Evolutionary conservation across 192 early-diverging fungal genomes (phyloP).

Genomic region (Coemansia aciculifera): DNA sequence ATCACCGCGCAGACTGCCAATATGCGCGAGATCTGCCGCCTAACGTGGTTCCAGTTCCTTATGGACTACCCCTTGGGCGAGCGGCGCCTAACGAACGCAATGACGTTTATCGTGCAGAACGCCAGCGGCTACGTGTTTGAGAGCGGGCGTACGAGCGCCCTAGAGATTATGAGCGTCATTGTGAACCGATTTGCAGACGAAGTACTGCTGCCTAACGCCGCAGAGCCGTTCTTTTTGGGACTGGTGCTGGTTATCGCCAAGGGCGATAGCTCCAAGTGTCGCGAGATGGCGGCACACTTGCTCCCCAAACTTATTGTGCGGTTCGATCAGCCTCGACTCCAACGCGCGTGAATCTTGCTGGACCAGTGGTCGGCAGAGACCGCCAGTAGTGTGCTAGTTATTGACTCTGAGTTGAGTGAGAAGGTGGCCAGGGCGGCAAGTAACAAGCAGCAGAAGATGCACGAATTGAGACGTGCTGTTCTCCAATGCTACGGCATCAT

Average conservation of each 20-base stretch:
- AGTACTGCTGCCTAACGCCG: constrained; percentile 66
- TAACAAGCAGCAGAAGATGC: constrained; percentile 35
- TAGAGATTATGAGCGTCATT: constrained; percentile 83
- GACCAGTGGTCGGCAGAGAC: constrained; percentile 73
- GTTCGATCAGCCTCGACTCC: constrained; percentile 60
- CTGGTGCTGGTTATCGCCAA: constrained; percentile 84
- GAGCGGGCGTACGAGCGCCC: constrained; percentile 84
- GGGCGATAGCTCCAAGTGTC: constrained; percentile 88
- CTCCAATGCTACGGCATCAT: constrained; percentile 84
- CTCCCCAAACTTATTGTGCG: constrained; percentile 68
- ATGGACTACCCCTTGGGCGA: constrained; percentile 94
- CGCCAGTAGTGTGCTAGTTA: neutral
- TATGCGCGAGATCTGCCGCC: constrained; percentile 81
- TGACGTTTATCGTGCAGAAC: constrained; percentile 89
- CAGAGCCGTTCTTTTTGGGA: constrained; percentile 82
- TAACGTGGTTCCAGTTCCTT: constrained; percentile 84
- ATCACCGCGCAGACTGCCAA: constrained; percentile 79
- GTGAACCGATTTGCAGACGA: constrained; percentile 78
- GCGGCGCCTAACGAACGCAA: constrained; percentile 74
- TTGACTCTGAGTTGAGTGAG: constrained; percentile 11
- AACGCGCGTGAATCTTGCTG: constrained; percentile 67
- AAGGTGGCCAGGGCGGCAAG: constrained; percentile 5
- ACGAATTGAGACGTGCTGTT: constrained; percentile 72
- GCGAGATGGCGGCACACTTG: constrained; percentile 80
- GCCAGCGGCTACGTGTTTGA: constrained; percentile 84